Conservation (phyloP, 2,329 filamentous ascomycete genomes). For the Penicillium sp. region DNA sequence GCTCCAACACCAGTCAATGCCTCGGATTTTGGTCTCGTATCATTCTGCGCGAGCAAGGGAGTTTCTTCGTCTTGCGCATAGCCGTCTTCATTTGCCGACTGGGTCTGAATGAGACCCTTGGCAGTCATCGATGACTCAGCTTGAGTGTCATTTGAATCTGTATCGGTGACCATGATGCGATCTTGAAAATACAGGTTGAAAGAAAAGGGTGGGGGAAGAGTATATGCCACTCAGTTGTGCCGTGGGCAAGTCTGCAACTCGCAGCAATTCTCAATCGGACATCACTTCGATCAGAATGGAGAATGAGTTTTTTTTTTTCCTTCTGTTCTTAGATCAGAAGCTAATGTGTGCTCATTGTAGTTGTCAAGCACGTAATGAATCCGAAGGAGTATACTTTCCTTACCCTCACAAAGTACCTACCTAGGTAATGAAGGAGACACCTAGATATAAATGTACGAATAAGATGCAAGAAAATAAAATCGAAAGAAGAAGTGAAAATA, state of each 20-base stretch:
- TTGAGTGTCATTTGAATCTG: not conserved
- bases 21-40: conserved; percentile 6
- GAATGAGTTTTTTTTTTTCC: too few relatives aligned
- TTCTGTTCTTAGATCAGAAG: not conserved
- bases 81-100: not conserved
- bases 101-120: not conserved
- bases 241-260: too few relatives aligned
- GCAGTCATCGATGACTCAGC: not conserved
- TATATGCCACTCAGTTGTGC: not conserved
- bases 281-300: not conserved
- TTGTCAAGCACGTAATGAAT: conserved; percentile 18
- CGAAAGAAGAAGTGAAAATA: not conserved
- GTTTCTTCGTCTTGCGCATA: conserved; percentile 18
- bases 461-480: not conserved
- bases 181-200: not conserved
- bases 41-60: conserved; percentile 13
- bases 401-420: too few relatives aligned
- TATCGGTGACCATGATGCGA: conserved; percentile 8
- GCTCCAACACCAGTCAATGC: conserved; percentile 21
- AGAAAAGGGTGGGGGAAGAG: too few relatives aligned
- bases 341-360: conserved; percentile 16
- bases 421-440: too few relatives aligned
- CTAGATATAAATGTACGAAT: too few relatives aligned
- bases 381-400: not conserved
- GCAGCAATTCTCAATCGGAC: not conserved